Percentiles rank a stretch among this genome's conserved stretches.
Conservation (phyloP, 371 early-diverging fungal species). For the Globomyces sp. region DNA sequence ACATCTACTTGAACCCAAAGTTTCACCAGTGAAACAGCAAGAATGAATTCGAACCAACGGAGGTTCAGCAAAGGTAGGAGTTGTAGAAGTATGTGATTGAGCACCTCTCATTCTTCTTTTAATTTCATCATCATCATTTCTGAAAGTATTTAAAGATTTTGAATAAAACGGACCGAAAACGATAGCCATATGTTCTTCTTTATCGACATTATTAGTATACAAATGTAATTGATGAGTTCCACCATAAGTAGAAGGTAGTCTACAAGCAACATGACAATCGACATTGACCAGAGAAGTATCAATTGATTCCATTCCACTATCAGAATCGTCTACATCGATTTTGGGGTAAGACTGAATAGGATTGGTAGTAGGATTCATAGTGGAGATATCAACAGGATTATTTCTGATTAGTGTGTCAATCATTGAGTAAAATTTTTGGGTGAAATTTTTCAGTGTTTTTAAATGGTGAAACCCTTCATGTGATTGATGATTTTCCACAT, state of each 20-base stretch:
- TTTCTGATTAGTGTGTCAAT: no score
- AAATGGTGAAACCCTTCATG: no score
- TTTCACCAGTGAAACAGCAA: conserved; percentile 96
- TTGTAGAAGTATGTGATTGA: conserved; percentile 1
- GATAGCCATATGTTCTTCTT: conserved; percentile 89
- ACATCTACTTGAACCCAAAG: conserved; percentile 86
- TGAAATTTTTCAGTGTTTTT: no score
- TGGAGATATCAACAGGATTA: no score
- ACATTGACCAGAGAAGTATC: background rate
- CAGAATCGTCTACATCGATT: background rate
- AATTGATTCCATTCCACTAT: conserved; percentile 1
- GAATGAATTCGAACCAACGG: conserved; percentile 93
- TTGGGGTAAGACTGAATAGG: no score
- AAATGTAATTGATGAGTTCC: conserved; percentile 83
- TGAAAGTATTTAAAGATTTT: conserved; percentile 59
- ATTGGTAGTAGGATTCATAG: no score
- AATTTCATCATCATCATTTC: conserved; percentile 55
- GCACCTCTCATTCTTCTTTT: conserved; percentile 15
- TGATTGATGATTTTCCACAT: no score
- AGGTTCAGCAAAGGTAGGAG: conserved; percentile 13
- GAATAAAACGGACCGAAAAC: conserved; percentile 85
- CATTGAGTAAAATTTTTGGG: no score
- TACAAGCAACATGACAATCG: conserved; percentile 32
- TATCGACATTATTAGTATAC: conserved; percentile 81
- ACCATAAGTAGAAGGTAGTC: conserved; percentile 49